A percentile compares a stretch with the other conserved stretches of the same genome.
Conservation (phyloP, 2,329 filamentous ascomycete genomes). For the Verticillium nubilum region DNA sequence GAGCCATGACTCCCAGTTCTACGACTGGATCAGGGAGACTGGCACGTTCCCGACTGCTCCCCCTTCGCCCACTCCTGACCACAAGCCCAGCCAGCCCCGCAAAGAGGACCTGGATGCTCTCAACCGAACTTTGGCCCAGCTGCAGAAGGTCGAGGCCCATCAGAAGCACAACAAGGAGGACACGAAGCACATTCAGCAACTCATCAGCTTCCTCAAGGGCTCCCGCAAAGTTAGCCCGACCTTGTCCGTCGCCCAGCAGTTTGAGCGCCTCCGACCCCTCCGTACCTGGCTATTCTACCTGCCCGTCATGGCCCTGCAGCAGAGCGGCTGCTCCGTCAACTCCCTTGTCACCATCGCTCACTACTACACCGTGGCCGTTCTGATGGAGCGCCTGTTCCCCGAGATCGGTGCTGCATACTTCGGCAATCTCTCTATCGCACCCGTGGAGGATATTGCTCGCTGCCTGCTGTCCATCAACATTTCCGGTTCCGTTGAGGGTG, state of each 20-base stretch:
- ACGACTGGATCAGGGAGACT: constrained; percentile 75
- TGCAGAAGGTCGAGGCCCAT: constrained; percentile 63
- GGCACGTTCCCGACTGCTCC: constrained; percentile 66
- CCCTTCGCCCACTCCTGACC: constrained; percentile 55
- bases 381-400: constrained; percentile 86
- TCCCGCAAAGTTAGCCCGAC: constrained; percentile 65
- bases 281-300: constrained; percentile 96
- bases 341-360: constrained; percentile 82
- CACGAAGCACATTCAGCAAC: constrained; percentile 60
- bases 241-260: constrained; percentile 74
- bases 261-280: constrained; percentile 81
- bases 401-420: constrained; percentile 89
- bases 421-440: constrained; percentile 69
- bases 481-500: constrained; percentile 37
- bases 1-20: constrained; percentile 85
- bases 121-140: constrained; percentile 59
- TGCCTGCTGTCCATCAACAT: constrained; percentile 66
- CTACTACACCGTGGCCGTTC: constrained; percentile 83
- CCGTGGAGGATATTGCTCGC: constrained; percentile 80
- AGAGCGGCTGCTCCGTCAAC: constrained; percentile 67
- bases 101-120: constrained; percentile 68
- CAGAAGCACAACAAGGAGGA: constrained; percentile 67
- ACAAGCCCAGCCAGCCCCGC: constrained; percentile 55
- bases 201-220: constrained; percentile 68
- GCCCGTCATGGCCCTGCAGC: constrained; percentile 76